phyloP scores from a whole-genome alignment of 768 basidiomycete genomes.

The Sporobolomyces pararoseus region DNA sequence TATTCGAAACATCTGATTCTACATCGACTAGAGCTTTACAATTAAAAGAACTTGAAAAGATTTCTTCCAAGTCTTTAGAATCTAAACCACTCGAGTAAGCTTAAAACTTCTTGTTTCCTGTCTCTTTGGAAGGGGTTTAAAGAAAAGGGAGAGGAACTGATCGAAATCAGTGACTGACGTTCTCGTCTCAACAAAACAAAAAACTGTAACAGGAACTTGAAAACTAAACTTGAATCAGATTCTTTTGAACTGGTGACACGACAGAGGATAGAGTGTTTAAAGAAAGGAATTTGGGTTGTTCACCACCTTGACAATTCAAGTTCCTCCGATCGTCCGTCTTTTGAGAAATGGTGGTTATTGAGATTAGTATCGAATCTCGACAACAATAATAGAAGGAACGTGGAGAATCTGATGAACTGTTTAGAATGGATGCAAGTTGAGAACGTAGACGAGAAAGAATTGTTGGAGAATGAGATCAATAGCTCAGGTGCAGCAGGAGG shows the following conservation, averaged over 20 bases:
- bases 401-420: too few relatives aligned
- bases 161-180: too few relatives aligned
- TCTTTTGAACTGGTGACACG: slow-evolving; percentile 83
- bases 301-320: slow-evolving; percentile 39
- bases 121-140: too few relatives aligned
- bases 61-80: slow-evolving; percentile 78
- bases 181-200: neutral
- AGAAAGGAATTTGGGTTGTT: slow-evolving; percentile 94
- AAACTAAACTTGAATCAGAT: slow-evolving; percentile 80
- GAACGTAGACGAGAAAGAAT: neutral
- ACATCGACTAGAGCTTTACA: slow-evolving; percentile 67
- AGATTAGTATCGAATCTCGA: neutral
- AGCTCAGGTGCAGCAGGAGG: too few relatives aligned
- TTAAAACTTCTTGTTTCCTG: slow-evolving; percentile 8
- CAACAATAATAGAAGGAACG: neutral
- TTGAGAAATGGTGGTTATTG: neutral
- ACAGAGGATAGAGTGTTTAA: slow-evolving; percentile 79
- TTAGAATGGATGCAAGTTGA: too few relatives aligned
- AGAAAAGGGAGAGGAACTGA: too few relatives aligned
- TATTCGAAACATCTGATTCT: slow-evolving; percentile 36
- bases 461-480: too few relatives aligned
- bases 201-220: slow-evolving; percentile 61
- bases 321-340: neutral
- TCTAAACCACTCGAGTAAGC: too few relatives aligned
- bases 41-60: slow-evolving; percentile 79